These are phyloP conservation scores for Penicillium freii DNA, from an alignment of 2,329 filamentous ascomycete species.

Conservation along the genomic window DNA sequence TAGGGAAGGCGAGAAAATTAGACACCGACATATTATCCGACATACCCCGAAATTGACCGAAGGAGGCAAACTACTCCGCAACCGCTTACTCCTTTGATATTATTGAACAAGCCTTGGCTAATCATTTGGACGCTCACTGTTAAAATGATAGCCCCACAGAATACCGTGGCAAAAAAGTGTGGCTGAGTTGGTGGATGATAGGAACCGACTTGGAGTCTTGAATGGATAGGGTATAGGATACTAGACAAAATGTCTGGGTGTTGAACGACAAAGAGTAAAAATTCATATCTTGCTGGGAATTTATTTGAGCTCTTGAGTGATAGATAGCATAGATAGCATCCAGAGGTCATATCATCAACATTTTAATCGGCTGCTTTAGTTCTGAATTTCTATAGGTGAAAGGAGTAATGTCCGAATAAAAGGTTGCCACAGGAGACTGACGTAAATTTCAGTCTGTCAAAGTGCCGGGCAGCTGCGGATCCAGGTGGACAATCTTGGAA, in stretches of 20 bases:
- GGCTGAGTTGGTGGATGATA: neutral
- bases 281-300: neutral
- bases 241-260: too few species aligned
- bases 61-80: neutral
- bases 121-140: neutral
- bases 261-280: neutral
- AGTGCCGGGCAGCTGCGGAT: neutral
- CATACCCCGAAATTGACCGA: neutral
- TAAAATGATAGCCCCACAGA: neutral
- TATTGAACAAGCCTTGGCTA: neutral
- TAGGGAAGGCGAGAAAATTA: neutral
- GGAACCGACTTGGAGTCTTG: neutral
- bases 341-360: too few species aligned
- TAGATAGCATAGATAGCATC: neutral
- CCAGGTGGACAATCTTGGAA: neutral
- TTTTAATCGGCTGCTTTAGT: neutral
- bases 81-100: neutral
- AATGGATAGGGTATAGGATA: neutral
- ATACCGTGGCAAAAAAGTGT: neutral
- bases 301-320: neutral
- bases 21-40: neutral
- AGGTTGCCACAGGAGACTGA: conserved; percentile 4
- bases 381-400: neutral
- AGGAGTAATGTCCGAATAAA: neutral
- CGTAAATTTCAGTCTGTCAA: neutral